Evolutionary conservation across 1,284 basidiomycete genomes (phyloP).

Genomic region (Rhizoctonia solani): DNA sequence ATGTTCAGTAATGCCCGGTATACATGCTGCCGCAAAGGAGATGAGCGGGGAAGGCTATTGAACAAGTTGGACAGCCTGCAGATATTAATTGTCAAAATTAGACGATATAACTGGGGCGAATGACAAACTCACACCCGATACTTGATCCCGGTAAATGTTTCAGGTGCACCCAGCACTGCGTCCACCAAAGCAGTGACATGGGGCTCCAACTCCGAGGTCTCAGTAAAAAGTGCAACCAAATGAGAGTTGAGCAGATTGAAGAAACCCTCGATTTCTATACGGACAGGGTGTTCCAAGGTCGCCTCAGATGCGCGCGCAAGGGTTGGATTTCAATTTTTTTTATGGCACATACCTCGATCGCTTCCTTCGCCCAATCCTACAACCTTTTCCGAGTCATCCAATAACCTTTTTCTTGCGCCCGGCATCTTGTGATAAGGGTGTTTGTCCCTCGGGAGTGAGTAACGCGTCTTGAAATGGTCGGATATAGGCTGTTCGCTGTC

Average conservation of each 20-base stretch:
- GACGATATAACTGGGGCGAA: neutral
- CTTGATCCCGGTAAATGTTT: conserved; percentile 58
- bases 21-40: conserved; percentile 66
- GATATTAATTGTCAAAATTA: conserved; percentile 19
- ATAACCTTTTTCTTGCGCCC: conserved; percentile 58
- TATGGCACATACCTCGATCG: conserved; percentile 67
- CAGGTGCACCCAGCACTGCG: conserved; percentile 54
- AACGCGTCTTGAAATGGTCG: conserved; percentile 69
- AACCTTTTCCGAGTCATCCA: conserved; percentile 60
- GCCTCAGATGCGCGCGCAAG: no score
- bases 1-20: conserved; percentile 70
- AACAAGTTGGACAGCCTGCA: conserved; percentile 83
- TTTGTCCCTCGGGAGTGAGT: conserved; percentile 57
- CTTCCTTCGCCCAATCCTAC: conserved; percentile 71
- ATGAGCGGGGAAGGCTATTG: conserved; percentile 76
- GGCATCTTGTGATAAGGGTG: conserved; percentile 54
- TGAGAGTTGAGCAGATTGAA: conserved; percentile 80
- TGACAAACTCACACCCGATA: conserved; percentile 64
- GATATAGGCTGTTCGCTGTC: conserved; percentile 64
- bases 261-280: conserved; percentile 79
- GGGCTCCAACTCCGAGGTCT: conserved; percentile 58
- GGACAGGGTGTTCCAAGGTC: neutral
- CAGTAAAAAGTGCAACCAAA: conserved; percentile 60
- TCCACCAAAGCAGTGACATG: conserved; percentile 57
- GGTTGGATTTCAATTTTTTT: no score